Base-by-base conservation (phyloP, 2,329 filamentous ascomycete species). In the Ceratocystis papillata region DNA sequence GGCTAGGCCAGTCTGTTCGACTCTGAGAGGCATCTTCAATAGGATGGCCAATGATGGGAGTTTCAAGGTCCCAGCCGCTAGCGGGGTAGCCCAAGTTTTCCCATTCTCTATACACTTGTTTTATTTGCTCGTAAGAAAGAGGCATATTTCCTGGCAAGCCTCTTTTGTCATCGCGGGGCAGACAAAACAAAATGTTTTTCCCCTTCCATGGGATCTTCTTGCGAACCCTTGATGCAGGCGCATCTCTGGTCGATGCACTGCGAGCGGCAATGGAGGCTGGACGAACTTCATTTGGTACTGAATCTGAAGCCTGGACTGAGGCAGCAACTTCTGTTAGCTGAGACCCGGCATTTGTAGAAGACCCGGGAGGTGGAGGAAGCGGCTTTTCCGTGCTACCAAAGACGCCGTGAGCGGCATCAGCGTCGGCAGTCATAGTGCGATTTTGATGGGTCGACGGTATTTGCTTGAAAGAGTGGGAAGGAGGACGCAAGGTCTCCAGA, bases 151-250 rank as follows among this genome's bases (percentile, higher is more conserved):
- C 76, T 1, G 78, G 77, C 55, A 80, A 78, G 22, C 87, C 87
- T 69, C 87, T 81, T 64, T 83, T 80, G 64, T 88, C 86, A 68
- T 89, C 85, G 59, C 81, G 77, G 5, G 88, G 89, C 22, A 92
- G 76, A 30, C 86, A 77, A 55, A 92, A 85, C 71, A 89, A 75
- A 64, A 90, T 89, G 67, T 83, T 85, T 76, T 90, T 91, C 67
- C 86, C 87, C 71, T 82, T 87, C 87, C 88, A 91, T 59, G 81
- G 80, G 1, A 92, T 79, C 75, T 87, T 89, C 73, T 88, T 91
- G 76, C 82, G 89, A 6, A 83, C 69, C 12, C 83, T 77, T n/a
- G 83, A 83, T 5, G 82, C 82, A 60, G 76, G 73, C 2, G 75
- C 72, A 30, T 77, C 76, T 64, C 76, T 77, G 44, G 68, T 63